Conservation (phyloP, 768 basidiomycete species). For the Naganishia randhawae region DNA sequence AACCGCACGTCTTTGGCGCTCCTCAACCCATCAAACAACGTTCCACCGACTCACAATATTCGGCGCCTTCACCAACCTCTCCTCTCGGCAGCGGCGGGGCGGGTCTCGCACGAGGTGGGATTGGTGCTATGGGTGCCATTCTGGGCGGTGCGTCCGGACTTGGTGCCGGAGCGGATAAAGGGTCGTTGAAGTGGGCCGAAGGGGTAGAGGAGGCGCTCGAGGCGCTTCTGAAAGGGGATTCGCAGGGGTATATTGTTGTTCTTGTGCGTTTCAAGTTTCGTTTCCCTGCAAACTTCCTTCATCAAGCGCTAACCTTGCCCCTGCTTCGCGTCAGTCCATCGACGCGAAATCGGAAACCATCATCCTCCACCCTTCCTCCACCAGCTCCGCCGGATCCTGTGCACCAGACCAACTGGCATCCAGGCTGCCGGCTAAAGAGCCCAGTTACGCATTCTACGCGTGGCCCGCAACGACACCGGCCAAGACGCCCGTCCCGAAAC, state of each 20-base stretch:
- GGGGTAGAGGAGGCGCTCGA: slow-evolving; percentile 65
- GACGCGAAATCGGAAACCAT: slow-evolving; percentile 64
- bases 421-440: slow-evolving; percentile 43
- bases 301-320: background rate
- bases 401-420: slow-evolving; percentile 39
- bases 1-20: slow-evolving; percentile 21
- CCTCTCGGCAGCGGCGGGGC: no score
- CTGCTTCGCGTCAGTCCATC: slow-evolving; percentile 57
- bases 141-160: background rate
- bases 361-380: slow-evolving; percentile 53
- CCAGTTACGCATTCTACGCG: slow-evolving; percentile 48
- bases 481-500: slow-evolving; percentile 14
- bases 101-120: background rate
- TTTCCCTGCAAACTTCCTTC: background rate
- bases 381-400: slow-evolving; percentile 47
- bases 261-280: slow-evolving; percentile 57
- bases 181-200: slow-evolving; percentile 57
- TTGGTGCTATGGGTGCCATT: background rate
- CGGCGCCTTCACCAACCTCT: background rate
- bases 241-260: slow-evolving; percentile 59
- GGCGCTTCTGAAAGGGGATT: slow-evolving; percentile 56
- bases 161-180: slow-evolving; percentile 20
- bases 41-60: background rate
- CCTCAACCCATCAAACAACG: slow-evolving; percentile 21
- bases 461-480: slow-evolving; percentile 34